These are phyloP conservation scores for Celoporthe dispersa DNA, from an alignment of 2,329 filamentous ascomycete species.

Conservation along the genomic window DNA sequence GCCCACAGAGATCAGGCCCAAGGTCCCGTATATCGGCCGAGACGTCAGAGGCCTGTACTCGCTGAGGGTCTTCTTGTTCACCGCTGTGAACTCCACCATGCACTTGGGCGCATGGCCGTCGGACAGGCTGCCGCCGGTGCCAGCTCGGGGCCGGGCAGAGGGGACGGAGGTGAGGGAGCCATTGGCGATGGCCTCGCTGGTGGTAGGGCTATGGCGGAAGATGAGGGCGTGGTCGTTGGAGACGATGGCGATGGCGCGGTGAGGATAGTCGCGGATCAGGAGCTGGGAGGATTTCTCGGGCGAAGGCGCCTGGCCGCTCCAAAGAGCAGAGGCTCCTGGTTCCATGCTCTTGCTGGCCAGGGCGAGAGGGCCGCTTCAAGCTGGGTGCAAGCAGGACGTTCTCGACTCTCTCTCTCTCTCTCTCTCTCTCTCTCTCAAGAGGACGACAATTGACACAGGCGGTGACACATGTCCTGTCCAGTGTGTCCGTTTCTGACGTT, in stretches of 20 bases:
- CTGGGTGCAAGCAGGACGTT: conserved; percentile 15
- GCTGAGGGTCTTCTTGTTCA: conserved; percentile 67
- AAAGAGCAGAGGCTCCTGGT: conserved; percentile 42
- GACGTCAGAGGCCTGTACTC: conserved; percentile 79
- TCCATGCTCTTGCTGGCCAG: conserved; percentile 49
- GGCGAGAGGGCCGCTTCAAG: conserved; percentile 11
- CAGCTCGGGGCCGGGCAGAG: conserved; percentile 48
- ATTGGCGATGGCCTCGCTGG: conserved; percentile 63
- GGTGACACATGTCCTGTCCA: conserved; percentile 30
- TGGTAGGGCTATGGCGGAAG: conserved; percentile 75
- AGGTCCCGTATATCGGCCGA: conserved; percentile 78
- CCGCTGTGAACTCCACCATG: conserved; percentile 83
- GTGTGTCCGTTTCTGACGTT: conserved; percentile 7
- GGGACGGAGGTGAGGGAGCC: conserved; percentile 61
- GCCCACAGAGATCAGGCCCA: conserved; percentile 83
- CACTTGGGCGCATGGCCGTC: conserved; percentile 64
- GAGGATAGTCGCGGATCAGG: conserved; percentile 82
- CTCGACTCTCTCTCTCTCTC: conserved; percentile 2
- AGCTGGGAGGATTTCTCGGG: conserved; percentile 73
- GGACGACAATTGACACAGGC: conserved; percentile 10
- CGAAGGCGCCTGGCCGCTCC: conserved; percentile 52
- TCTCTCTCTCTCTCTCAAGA: not conserved
- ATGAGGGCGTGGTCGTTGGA: conserved; percentile 81
- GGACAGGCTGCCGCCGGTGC: conserved; percentile 41
- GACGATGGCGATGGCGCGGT: conserved; percentile 85